These are phyloP conservation scores for Corchorus olitorius DNA, from an alignment of 345 rosid species.

Conservation along the genomic window DNA sequence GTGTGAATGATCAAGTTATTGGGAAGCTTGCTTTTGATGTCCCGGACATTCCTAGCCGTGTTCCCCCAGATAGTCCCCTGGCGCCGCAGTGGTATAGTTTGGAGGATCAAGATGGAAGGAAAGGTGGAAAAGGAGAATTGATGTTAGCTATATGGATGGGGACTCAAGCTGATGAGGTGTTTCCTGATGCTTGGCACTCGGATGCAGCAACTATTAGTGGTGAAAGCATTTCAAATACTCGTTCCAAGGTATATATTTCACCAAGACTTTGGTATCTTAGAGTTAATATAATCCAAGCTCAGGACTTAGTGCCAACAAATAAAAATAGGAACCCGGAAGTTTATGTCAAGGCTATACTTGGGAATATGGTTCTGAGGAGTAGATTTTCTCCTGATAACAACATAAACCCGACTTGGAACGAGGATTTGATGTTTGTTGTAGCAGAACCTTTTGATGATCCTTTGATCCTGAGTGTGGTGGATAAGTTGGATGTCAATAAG, in stretches of 20 bases:
- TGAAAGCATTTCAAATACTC: conserved; percentile 13
- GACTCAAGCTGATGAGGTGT: conserved; percentile 48
- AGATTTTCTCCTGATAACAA: conserved; percentile 10
- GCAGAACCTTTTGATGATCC: conserved; percentile 46
- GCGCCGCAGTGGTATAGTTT: conserved; percentile 46
- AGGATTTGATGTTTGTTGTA: conserved; percentile 24
- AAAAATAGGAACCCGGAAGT: conserved; percentile 41
- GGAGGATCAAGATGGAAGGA: conserved; percentile 28
- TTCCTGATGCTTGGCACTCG: conserved; percentile 35
- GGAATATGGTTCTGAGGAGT: conserved; percentile 28
- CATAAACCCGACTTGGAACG: conserved; percentile 19
- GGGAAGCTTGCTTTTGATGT: conserved; percentile 40
- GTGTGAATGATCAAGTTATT: conserved; percentile 6
- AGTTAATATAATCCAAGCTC: conserved; percentile 47
- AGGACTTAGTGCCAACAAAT: conserved; percentile 42
- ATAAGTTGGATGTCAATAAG: conserved; percentile 29
- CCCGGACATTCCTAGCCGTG: conserved; percentile 20
- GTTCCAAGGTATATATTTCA: conserved; percentile 33
- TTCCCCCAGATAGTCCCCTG: conserved; percentile 29
- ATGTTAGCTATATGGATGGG: conserved; percentile 49
- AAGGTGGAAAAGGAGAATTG: conserved; percentile 40
- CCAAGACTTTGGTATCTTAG: conserved; percentile 48
- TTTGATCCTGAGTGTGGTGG: conserved; percentile 40
- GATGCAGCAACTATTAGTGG: conserved; percentile 24
- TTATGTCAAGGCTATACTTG: conserved; percentile 43